Conservation (phyloP, 768 basidiomycete species). For the Collybiopsis luxurians region DNA sequence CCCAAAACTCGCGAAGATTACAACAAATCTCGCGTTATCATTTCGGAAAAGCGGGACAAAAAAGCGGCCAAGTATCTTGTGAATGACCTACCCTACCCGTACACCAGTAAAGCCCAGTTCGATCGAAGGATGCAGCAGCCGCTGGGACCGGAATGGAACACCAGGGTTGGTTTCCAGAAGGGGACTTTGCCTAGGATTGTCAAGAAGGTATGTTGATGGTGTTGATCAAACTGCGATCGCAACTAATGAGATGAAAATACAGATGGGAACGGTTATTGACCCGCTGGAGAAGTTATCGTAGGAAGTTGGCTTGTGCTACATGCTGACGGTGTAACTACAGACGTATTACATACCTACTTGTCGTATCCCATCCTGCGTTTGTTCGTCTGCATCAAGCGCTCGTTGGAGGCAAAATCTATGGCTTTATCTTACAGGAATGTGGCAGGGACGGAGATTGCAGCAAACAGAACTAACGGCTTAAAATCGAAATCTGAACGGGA, state of each 20-base stretch:
- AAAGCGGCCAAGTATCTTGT: constrained; percentile 88
- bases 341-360: too few species aligned
- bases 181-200: constrained; percentile 83
- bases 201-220: constrained; percentile 64
- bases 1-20: constrained; percentile 81
- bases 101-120: constrained; percentile 90
- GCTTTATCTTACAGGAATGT: too few species aligned
- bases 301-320: too few species aligned
- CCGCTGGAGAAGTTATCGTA: constrained; percentile 47
- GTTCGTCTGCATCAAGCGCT: too few species aligned
- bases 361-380: too few species aligned
- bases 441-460: too few species aligned
- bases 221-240: constrained; percentile 3
- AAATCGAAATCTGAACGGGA: too few species aligned
- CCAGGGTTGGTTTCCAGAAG: constrained; percentile 77
- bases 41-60: constrained; percentile 94
- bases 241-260: too few species aligned
- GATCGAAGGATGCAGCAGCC: constrained; percentile 81
- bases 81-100: constrained; percentile 92
- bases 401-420: too few species aligned
- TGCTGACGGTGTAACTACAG: too few species aligned
- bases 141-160: constrained; percentile 92
- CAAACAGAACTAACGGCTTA: too few species aligned
- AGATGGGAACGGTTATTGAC: constrained; percentile 55
- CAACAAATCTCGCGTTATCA: constrained; percentile 84